Evolutionary conservation across 768 basidiomycete species (phyloP).

Genomic region (Auricularia cornea): DNA sequence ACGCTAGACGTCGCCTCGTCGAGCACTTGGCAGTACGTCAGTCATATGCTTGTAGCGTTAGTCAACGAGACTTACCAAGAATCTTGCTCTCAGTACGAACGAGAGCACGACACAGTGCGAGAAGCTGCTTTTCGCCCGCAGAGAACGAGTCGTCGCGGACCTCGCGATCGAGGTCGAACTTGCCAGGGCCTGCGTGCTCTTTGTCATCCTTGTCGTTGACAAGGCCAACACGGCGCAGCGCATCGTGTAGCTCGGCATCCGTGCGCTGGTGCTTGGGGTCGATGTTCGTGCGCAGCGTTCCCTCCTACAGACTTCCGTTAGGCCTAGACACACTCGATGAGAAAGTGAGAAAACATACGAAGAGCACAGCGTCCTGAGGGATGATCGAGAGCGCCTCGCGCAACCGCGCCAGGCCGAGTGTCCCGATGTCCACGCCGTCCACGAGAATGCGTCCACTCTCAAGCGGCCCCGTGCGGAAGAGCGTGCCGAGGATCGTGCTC

Average conservation of each 20-base stretch:
- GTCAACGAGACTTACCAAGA: slow-evolving; percentile 20
- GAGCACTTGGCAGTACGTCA: not conserved
- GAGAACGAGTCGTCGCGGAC: slow-evolving; percentile 28
- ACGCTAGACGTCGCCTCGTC: slow-evolving; percentile 59
- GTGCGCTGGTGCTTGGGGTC: not conserved
- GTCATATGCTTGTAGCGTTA: slow-evolving; percentile 27
- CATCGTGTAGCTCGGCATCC: not conserved
- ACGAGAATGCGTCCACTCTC: slow-evolving; percentile 21
- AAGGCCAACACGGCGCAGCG: not conserved
- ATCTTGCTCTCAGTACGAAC: slow-evolving; percentile 49
- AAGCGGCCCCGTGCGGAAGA: slow-evolving; percentile 30
- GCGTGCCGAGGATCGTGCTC: slow-evolving; percentile 14
- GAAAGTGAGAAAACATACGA: not conserved
- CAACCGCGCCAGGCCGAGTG: slow-evolving; percentile 27
- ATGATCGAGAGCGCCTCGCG: slow-evolving; percentile 28
- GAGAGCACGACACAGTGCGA: slow-evolving; percentile 53
- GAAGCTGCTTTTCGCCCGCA: slow-evolving; percentile 58
- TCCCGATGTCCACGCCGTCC: slow-evolving; percentile 23
- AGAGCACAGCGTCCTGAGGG: slow-evolving; percentile 30
- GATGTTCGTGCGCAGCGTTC: not conserved
- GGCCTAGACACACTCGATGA: not conserved
- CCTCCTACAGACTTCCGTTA: not conserved
- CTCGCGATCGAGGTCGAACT: not conserved
- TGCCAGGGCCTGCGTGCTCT: not conserved
- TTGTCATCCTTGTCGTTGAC: not conserved